Conservation (phyloP, 345 rosid species). For the Brassica rapa region DNA sequence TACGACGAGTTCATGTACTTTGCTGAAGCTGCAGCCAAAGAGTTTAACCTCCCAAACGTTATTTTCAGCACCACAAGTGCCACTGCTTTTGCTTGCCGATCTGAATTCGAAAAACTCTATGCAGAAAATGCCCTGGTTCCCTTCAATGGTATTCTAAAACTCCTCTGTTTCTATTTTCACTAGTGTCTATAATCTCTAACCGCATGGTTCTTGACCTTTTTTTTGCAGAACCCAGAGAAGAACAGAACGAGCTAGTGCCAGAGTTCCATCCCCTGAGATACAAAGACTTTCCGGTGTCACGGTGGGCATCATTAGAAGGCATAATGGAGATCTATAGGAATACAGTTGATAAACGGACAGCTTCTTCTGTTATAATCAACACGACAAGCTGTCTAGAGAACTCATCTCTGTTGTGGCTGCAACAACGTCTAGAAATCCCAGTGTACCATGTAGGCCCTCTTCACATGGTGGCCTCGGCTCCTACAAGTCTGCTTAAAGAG, state of each 20-base stretch:
- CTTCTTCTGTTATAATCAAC: constrained; percentile 35
- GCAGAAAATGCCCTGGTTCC: constrained; percentile 5
- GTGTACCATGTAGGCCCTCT: constrained; percentile 39
- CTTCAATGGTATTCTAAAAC: constrained; percentile 3
- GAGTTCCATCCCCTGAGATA: constrained; percentile 26
- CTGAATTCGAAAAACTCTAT: constrained; percentile 1
- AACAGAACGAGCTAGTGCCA: constrained; percentile 19
- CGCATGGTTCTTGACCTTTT: neutral
- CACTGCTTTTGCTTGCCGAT: constrained; percentile 12
- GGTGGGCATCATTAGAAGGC: constrained; percentile 14
- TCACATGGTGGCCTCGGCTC: constrained; percentile 31
- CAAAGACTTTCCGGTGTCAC: constrained; percentile 30
- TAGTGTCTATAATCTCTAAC: neutral
- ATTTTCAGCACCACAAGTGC: constrained; percentile 34
- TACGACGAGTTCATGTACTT: constrained; percentile 41
- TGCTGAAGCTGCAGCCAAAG: constrained; percentile 20
- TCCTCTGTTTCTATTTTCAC: neutral
- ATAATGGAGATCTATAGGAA: constrained; percentile 4
- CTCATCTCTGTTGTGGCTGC: constrained; percentile 12
- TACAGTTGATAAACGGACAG: constrained; percentile 10
- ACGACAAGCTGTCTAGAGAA: constrained; percentile 33
- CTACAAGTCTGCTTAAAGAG: constrained; percentile 31
- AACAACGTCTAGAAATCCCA: constrained; percentile 10
- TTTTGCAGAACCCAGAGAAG: neutral
- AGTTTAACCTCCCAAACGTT: constrained; percentile 25